Evolutionary conservation across 2,329 filamentous ascomycete species (phyloP), one percentile per base, ranked within the genome.

Genomic region (Penicillium sp.): DNA sequence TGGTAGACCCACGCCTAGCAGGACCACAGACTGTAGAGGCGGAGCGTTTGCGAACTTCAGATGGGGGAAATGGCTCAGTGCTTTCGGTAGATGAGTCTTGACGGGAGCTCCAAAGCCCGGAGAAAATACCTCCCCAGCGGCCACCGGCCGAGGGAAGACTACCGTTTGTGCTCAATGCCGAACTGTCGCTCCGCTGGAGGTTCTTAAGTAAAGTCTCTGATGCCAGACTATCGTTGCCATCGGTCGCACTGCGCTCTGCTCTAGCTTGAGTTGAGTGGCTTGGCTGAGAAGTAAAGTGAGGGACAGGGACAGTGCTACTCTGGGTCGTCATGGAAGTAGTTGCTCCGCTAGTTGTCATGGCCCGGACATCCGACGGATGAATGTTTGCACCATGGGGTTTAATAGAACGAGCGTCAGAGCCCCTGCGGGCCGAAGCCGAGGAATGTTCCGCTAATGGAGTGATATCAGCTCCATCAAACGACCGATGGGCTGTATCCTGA

Each of bases 81-180:
- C 75, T 70, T 49, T 76, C 76, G 9, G 73, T 75, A 7, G 79
- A 77, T 2, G 79, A 79, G 42, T 75, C 76, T 45, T 78, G 76
- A 14, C 74, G 77, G 34, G 74, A 71, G 58, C 72, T 78, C 82
- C 82, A 85, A 53, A 84, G 76, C 2, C 76, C 77, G 53, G 79
- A 83, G 61, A 83, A 78, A 43, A 84, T 70, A 32, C 77, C 81
- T 18, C 81, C 80, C 82, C 81, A 84, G 32, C 78, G 78, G 52
- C 78, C 80, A 46, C 67, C 65, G 4, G 74, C 70, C 30, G 75
- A 74, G 18, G 78, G 78, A 19, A 79, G 73, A 48, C 74, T 78
- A 53, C 75, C 78, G 44, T 74, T 70, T 45, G 73, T 73, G 56
- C 75, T 78, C 10, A 71, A 65, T 36, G 75, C 72, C 7, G 78